Base-by-base conservation (phyloP, 2,329 filamentous ascomycete species). In the Colletotrichum liriopes region DNA sequence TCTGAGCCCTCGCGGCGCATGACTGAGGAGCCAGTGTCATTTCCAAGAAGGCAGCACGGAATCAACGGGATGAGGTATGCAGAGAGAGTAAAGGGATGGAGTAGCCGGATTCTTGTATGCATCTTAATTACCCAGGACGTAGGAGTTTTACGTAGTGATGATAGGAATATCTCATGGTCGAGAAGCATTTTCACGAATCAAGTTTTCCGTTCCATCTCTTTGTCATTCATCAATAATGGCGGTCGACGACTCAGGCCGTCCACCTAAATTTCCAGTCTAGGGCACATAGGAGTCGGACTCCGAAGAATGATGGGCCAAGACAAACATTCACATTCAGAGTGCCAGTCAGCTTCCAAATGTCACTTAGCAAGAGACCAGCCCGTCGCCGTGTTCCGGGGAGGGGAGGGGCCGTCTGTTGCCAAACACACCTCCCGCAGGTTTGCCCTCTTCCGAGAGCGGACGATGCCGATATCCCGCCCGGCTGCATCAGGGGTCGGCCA, bases 41-140 rank as follows among this genome's bases (percentile, higher is more conserved):
- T 20, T 29, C 4, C 16, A 35, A 45, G 8, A 26, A 2, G 5
- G 16, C 14, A 5, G 16, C 26, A 37, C 16, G 37, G 60, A 11
- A 12, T 26, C 35, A 20, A 52, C 23, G 12, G 35, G 29, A 63
- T n/a, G 37, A 41, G 20, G 47, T 35, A 29, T 52, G 35, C 47
- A 37, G 32, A 56, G 47, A 49, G 23, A 41, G 18, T 20, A n/a
- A 23, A 52, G 35, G 23, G 35, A 41, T 8, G 26, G 47, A n/a
- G 14, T 20, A 52, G 47, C 47, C 45, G n/a, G 35, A 23, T 64
- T 64, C 37, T 64, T 64, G 61, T 64, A 64, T 64, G 49, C 23
- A 35, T 64, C 45, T 26, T 41, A 55, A 64, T 43, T 14, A 35
- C 23, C 37, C 35, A 26, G 29, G 37, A 35, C 49, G 16, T 43